phyloP scores from a whole-genome alignment of 2,329 filamentous ascomycete species.

The Aspergillus sp. region DNA sequence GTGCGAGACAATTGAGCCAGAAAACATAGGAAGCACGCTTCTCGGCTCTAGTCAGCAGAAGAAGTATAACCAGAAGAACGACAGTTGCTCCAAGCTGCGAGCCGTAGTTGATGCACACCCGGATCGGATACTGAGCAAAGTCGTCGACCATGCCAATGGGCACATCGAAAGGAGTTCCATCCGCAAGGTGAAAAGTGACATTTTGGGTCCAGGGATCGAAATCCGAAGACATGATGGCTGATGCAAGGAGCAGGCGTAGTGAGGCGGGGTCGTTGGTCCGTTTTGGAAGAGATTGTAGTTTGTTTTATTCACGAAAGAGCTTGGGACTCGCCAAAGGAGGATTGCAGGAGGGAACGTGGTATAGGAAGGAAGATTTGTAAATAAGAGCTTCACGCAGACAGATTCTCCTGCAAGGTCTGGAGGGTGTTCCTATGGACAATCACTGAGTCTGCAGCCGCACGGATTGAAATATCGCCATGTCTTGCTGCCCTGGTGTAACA shows the following conservation, averaged over 20 bases:
- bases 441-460: not conserved
- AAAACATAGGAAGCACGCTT: slow-evolving; percentile 67
- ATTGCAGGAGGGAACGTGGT: not conserved
- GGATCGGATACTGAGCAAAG: slow-evolving; percentile 49
- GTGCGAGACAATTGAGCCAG: slow-evolving; percentile 61
- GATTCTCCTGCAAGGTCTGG: not conserved
- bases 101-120: slow-evolving; percentile 63
- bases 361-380: slow-evolving; percentile 8
- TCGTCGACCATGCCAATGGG: slow-evolving; percentile 46
- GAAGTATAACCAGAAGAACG: slow-evolving; percentile 63
- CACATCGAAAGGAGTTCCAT: slow-evolving; percentile 46
- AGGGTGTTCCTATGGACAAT: not conserved
- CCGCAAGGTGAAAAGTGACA: slow-evolving; percentile 47
- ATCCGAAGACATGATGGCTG: slow-evolving; percentile 15
- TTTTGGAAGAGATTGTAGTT: not conserved
- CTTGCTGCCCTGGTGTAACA: slow-evolving; percentile 11
- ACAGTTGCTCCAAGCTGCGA: slow-evolving; percentile 68
- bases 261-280: not conserved
- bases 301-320: not conserved
- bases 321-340: not conserved
- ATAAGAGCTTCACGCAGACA: slow-evolving; percentile 13
- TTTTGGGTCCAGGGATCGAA: slow-evolving; percentile 56
- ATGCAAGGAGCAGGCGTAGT: not conserved
- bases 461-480: not conserved
- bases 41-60: slow-evolving; percentile 64